Evolutionary conservation across 2,329 filamentous ascomycete genomes (phyloP), one percentile per base, ranked within the genome.

Genomic region (Mycosphaerella sp.): DNA sequence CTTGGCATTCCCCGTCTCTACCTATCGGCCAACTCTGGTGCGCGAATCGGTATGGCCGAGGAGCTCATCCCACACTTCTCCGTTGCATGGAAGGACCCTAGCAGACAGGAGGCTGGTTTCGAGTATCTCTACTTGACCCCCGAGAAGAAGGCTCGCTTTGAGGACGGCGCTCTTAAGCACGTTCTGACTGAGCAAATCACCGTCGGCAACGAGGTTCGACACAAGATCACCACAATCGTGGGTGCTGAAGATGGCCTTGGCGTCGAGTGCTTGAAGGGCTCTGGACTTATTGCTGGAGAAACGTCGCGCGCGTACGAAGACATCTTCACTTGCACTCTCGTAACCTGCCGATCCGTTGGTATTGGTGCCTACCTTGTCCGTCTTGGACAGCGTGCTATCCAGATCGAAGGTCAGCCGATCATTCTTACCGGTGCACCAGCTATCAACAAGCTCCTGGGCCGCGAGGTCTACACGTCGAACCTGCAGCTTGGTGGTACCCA

Each of bases 401-500:
- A 98, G 76, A 95, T 98, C 62, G 93, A 98, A 75, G 93, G 93
- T 56, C 93, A 98, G 76, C 93, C 93, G 39, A 98, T 98, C 72
- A 98, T 98, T 68, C 83, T 98, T 60, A 98, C 93, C 66, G 93
- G 93, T 81, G 93, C 93, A 46, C 89, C 89, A 61, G 93, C 93
- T 56, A 86, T 98, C 72, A 98, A 98, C 83, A 98, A 97, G 78
- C 80, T 98, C 66, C 84, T 98, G 57, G 93, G 93, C 67, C 90
- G 95, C 64, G 93, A 98, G 74, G 92, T 98, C 31, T 98, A 98
- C 78, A 96, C 93, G 23, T 97, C 93, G 57, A 98, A 98, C 81
- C 76, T 98, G 69, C 93, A 98, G 79, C 89, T 98, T 62, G 93
- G 93, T 84, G 93, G 93, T 66, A 98, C 93, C n/a, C 93, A 98